These are phyloP conservation scores for Cystofilobasidium bisporidii DNA, from an alignment of 768 basidiomycete genomes.

Conservation along the genomic window DNA sequence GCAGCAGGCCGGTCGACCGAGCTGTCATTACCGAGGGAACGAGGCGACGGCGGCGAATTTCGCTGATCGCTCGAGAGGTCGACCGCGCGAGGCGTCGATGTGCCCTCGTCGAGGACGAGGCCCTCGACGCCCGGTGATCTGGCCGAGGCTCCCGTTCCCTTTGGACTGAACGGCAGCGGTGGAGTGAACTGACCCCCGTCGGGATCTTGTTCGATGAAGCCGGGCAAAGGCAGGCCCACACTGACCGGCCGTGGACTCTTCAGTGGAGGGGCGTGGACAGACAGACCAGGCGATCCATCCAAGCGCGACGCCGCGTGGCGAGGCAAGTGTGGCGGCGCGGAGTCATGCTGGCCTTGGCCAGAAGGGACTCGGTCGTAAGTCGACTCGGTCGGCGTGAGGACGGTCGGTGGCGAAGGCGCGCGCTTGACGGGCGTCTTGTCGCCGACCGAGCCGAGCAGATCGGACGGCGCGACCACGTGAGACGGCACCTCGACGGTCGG, in stretches of 20 bases:
- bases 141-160: no score
- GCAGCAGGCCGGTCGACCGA: no score
- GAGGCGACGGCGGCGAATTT: no score
- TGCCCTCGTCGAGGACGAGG: not conserved
- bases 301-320: not conserved
- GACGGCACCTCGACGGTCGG: not conserved
- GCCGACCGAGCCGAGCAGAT: not conserved
- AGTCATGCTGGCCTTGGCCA: no score
- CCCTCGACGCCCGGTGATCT: no score
- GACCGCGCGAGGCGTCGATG: not conserved
- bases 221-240: conserved; percentile 4
- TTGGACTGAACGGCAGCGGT: no score
- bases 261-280: not conserved
- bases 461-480: not conserved
- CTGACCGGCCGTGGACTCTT: conserved; percentile 19
- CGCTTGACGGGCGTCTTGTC: not conserved
- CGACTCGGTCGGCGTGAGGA: not conserved
- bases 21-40: no score
- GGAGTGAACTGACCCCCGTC: no score
- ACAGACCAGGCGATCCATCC: not conserved
- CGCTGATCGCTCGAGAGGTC: not conserved
- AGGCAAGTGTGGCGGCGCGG: no score
- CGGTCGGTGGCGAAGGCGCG: not conserved
- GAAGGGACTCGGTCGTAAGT: no score
- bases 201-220: not conserved